phyloP scores from a whole-genome alignment of 2,329 filamentous ascomycete genomes.

The Emergomyces orientalis region DNA sequence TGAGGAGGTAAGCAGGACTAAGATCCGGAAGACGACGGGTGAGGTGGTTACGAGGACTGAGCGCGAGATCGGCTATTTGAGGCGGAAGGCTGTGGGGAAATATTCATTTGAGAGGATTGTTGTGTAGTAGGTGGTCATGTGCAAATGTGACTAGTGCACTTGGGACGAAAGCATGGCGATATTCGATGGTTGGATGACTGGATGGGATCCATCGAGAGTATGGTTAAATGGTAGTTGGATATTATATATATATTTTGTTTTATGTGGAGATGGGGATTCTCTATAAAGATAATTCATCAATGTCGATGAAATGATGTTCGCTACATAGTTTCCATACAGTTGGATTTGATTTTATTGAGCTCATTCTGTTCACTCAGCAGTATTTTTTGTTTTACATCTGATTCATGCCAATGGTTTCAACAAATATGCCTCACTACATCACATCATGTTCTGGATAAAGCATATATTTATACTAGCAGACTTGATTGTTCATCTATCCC shows the following conservation, averaged over 20 bases:
- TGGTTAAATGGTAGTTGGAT: background rate
- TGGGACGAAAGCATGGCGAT: background rate
- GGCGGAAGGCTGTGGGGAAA: conserved; percentile 67
- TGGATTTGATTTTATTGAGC: no score
- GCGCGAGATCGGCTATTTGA: conserved; percentile 66
- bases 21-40: conserved; percentile 54
- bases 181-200: background rate
- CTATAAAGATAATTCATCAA: background rate
- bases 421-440: background rate
- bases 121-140: conserved; percentile 38
- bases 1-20: conserved; percentile 35
- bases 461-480: no score
- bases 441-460: background rate
- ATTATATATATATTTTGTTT: background rate
- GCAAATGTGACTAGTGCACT: background rate
- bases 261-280: background rate
- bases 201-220: background rate
- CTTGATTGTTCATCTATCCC: no score
- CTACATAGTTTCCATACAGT: background rate
- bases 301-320: background rate
- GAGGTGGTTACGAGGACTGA: conserved; percentile 59
- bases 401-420: background rate
- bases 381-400: background rate
- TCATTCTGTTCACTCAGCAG: no score
- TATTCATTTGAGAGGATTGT: conserved; percentile 75